phyloP scores from a whole-genome alignment of 345 rosid species.

The Hibiscus syriacus region DNA sequence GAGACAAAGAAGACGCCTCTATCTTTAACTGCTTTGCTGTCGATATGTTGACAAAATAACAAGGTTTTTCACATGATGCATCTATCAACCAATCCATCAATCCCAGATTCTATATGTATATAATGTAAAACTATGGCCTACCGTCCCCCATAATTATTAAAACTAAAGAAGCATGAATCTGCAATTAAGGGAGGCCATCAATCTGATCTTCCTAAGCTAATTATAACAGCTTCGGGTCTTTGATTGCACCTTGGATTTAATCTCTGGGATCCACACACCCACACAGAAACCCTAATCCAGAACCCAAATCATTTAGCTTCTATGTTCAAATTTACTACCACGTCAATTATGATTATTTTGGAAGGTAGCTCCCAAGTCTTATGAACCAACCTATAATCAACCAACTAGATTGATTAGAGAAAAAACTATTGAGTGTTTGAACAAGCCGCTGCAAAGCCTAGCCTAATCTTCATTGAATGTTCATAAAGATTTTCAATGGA shows the following conservation, averaged over 20 bases:
- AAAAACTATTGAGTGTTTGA: neutral
- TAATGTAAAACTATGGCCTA: conserved; percentile 11
- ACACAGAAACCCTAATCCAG: conserved; percentile 6
- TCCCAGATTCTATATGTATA: conserved; percentile 15
- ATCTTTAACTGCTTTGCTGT: conserved; percentile 6
- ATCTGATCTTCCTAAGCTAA: neutral
- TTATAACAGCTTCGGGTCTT: neutral
- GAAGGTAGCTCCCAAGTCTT: neutral
- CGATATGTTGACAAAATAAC: conserved; percentile 7
- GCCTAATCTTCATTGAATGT: neutral
- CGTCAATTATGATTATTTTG: conserved; percentile 1
- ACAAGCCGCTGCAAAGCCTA: neutral
- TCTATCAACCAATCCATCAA: conserved; percentile 6
- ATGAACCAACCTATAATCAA: conserved; percentile 5
- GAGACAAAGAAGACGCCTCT: conserved; percentile 5
- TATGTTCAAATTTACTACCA: neutral
- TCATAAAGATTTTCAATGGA: neutral
- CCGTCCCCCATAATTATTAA: conserved; percentile 7
- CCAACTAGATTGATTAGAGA: neutral
- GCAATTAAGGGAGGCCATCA: neutral
- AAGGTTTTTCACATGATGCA: neutral
- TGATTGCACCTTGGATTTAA: conserved; percentile 21
- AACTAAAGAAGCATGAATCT: neutral
- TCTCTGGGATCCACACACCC: conserved; percentile 17
- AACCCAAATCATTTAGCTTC: conserved; percentile 2